Base-by-base conservation (phyloP, 2,329 filamentous ascomycete species). In the Clarireedia sp. region DNA sequence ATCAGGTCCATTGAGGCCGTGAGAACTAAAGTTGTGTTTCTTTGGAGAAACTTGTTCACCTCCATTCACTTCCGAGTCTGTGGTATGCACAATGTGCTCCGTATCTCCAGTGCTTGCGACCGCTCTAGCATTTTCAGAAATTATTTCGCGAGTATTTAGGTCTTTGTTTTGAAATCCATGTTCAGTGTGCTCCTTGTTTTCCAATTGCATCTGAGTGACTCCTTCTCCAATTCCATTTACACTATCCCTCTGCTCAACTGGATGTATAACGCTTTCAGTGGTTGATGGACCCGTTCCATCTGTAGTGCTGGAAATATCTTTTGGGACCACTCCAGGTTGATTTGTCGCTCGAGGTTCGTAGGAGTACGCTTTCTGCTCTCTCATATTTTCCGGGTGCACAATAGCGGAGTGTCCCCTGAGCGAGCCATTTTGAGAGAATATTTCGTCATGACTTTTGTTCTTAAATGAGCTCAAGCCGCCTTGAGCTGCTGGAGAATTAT, bases 401-500 rank as follows among this genome's bases (percentile, higher is more conserved):
- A 59, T 45, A 44, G 57, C 57, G 1, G 60, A 61, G 38, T 71
- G 64, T 0, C 66, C 67, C 24, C 61, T 65, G 5, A 72, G 65
- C 33, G 66, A 62, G 8, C 69, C 69, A 33, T 66, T 60, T 1
- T 63, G 52, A 16, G 59, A 59, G 48, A 69, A 71, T 7, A 70
- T 65, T 0, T 55, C 55, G 8, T 66, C 58, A 24, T 66, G 62
- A 43, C 45, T 52, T 7, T 57, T 57, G 14, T 58, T 58, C 16
- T 53, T 48, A 40, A 63, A 63, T 21, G 61, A 56, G n/a, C 45
- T 48, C 57, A 45, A 57, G 50, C 60, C 63, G 43, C 67, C 69
- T 12, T 66, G 59, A 3, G 69, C 68, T 3, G 81, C 81, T 0
- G 80, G 78, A 1, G 70, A 73, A n/a, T 72, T 68, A 16, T 78